Conservation (phyloP, 2,329 filamentous ascomycete genomes). For the Penicillium paneum region DNA sequence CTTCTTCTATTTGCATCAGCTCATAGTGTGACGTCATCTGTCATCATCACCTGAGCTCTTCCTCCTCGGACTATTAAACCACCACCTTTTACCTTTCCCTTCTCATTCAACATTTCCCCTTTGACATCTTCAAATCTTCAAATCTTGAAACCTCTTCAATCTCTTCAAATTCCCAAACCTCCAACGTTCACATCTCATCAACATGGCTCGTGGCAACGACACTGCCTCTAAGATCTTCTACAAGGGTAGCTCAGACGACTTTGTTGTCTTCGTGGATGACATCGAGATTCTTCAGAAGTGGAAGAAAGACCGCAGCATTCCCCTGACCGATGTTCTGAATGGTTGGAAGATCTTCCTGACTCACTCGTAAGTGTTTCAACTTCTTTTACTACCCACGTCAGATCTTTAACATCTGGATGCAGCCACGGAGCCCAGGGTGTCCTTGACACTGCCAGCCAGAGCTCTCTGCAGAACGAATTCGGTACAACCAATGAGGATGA, state of each 20-base stretch:
- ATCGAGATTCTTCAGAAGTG: constrained; percentile 69
- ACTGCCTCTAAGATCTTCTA: constrained; percentile 75
- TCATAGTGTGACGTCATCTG: constrained; percentile 22
- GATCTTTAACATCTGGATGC: neutral
- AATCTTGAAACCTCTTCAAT: neutral
- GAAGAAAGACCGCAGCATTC: constrained; percentile 73
- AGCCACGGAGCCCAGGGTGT: constrained; percentile 85
- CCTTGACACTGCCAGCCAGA: constrained; percentile 71
- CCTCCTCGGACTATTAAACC: constrained; percentile 4
- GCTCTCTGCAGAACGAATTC: constrained; percentile 78
- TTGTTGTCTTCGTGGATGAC: constrained; percentile 55
- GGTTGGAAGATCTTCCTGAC: constrained; percentile 87
- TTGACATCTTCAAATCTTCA: neutral
- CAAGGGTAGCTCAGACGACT: constrained; percentile 71
- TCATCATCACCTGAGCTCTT: constrained; percentile 18
- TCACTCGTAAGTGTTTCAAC: constrained; percentile 66
- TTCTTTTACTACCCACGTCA: neutral
- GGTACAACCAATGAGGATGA: constrained; percentile 76
- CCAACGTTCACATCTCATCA: constrained; percentile 14
- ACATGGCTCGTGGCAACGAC: constrained; percentile 70
- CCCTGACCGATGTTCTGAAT: constrained; percentile 79
- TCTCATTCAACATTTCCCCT: neutral
- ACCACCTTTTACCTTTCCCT: neutral
- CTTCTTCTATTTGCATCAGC: constrained; percentile 4
- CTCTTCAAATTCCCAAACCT: constrained; percentile 6